Conservation (phyloP, 2,329 filamentous ascomycete genomes). For the Bipolaris bicolor region DNA sequence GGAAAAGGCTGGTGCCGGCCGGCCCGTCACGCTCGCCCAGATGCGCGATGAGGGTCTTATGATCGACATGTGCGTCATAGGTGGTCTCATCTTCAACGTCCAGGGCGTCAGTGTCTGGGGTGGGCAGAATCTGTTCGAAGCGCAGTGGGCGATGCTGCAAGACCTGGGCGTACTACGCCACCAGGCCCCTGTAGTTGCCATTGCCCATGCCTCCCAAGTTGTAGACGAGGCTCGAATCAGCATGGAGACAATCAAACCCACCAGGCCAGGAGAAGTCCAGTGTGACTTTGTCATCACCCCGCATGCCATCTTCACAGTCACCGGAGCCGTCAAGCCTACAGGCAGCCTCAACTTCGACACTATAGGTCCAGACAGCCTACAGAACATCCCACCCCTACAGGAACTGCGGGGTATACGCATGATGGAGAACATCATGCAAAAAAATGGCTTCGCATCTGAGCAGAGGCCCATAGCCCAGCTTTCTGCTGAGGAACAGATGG, state of each 20-base stretch:
- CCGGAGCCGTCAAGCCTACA: conserved; percentile 41
- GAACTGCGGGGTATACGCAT: conserved; percentile 47
- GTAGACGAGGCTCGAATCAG: conserved; percentile 38
- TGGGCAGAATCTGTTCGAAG: conserved; percentile 52
- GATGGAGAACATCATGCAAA: conserved; percentile 44
- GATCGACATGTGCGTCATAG: conserved; percentile 50
- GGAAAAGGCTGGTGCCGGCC: conserved; percentile 50
- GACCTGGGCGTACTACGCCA: conserved; percentile 39
- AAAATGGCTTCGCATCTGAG: conserved; percentile 18
- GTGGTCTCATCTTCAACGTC: conserved; percentile 50
- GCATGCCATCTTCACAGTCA: conserved; percentile 36
- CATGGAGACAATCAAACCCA: conserved; percentile 28
- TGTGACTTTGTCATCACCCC: conserved; percentile 53
- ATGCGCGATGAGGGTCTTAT: conserved; percentile 36
- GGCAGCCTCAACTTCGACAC: conserved; percentile 50
- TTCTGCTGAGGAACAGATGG: conserved; percentile 39
- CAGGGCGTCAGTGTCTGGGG: conserved; percentile 52
- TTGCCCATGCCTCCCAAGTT: conserved; percentile 54
- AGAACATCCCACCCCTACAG: conserved; percentile 48
- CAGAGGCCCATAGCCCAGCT: conserved; percentile 14
- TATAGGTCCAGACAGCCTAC: conserved; percentile 46
- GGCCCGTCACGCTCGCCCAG: conserved; percentile 45
- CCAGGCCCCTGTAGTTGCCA: conserved; percentile 38
- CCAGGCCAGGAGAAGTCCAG: conserved; percentile 50
- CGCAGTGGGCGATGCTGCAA: conserved; percentile 53